These are phyloP conservation scores for Talaromyces stipitatus DNA, from an alignment of 495 filamentous ascomycete genomes.

Conservation along the genomic window DNA sequence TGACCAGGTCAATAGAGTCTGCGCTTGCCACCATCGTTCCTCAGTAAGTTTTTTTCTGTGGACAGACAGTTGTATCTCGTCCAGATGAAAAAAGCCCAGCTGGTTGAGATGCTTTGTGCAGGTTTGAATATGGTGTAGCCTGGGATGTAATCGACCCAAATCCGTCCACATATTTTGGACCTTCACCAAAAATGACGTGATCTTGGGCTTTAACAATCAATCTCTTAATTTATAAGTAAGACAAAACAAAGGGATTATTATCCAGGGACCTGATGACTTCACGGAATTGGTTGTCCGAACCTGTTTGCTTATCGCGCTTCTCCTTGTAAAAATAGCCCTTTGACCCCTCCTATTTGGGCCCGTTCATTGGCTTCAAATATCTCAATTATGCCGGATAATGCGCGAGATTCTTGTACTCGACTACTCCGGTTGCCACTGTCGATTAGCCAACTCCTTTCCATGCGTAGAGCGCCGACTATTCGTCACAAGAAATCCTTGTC, in stretches of 20 bases:
- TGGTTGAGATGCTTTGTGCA: background rate
- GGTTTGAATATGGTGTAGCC: too few species aligned
- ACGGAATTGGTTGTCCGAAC: background rate
- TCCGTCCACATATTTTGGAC: too few species aligned
- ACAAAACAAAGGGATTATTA: background rate
- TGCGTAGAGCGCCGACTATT: background rate
- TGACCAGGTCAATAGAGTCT: slow-evolving; percentile 1
- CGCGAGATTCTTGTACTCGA: background rate
- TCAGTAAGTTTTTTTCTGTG: background rate
- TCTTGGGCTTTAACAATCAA: background rate
- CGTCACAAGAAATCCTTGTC: background rate
- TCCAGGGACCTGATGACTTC: background rate
- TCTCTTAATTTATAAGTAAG: background rate
- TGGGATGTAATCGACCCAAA: too few species aligned
- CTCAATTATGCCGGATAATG: background rate
- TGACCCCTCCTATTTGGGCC: background rate
- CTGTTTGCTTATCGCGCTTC: background rate
- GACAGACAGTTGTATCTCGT: background rate
- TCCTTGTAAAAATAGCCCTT: background rate
- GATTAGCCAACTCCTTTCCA: background rate
- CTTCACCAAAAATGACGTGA: background rate
- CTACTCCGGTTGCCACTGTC: background rate
- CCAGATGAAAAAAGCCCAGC: background rate
- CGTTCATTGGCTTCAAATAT: background rate
- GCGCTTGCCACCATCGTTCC: background rate